A percentile compares a stretch with the other conserved stretches of the same genome.
Evolutionary conservation across 2,329 filamentous ascomycete species (phyloP).

Genomic region (Penicillium oxalicum): DNA sequence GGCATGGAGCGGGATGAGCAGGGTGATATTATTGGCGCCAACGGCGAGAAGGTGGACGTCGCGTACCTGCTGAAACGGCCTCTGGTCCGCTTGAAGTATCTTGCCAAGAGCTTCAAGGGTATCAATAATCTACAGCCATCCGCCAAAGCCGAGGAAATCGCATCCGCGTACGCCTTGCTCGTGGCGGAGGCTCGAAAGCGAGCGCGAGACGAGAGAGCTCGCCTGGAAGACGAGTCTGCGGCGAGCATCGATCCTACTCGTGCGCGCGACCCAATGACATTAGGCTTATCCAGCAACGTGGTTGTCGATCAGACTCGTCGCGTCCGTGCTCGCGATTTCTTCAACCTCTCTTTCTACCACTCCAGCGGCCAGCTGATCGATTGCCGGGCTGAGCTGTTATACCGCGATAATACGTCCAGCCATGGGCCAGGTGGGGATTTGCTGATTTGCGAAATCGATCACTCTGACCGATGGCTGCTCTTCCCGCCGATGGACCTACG

Average conservation of each 20-base stretch:
- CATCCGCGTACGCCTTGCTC: constrained; percentile 61
- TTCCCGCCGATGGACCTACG: constrained; percentile 78
- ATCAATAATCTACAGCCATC: constrained; percentile 42
- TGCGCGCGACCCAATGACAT: constrained; percentile 69
- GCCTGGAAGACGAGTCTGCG: constrained; percentile 80
- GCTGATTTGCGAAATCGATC: constrained; percentile 86
- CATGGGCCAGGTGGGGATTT: constrained; percentile 69
- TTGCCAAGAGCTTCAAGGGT: constrained; percentile 74
- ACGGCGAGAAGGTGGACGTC: constrained; percentile 89
- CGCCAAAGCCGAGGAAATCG: constrained; percentile 52
- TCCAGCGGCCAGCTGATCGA: constrained; percentile 85
- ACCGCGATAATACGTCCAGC: constrained; percentile 70
- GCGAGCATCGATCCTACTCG: constrained; percentile 74
- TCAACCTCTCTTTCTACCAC: constrained; percentile 77
- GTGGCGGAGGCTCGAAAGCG: constrained; percentile 71
- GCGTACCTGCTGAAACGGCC: constrained; percentile 88
- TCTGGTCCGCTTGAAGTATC: constrained; percentile 77
- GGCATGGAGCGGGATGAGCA: constrained; percentile 53
- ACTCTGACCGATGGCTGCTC: constrained; percentile 70
- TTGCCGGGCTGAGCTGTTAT: constrained; percentile 79
- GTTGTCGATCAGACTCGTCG: constrained; percentile 70
- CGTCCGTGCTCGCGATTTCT: constrained; percentile 84
- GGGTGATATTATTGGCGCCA: constrained; percentile 59
- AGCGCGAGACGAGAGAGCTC: constrained; percentile 64
- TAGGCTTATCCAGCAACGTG: constrained; percentile 65